These are phyloP conservation scores for Phytophthora pisi DNA, from an alignment of 352 stramenopile species.

Conservation along the genomic window DNA sequence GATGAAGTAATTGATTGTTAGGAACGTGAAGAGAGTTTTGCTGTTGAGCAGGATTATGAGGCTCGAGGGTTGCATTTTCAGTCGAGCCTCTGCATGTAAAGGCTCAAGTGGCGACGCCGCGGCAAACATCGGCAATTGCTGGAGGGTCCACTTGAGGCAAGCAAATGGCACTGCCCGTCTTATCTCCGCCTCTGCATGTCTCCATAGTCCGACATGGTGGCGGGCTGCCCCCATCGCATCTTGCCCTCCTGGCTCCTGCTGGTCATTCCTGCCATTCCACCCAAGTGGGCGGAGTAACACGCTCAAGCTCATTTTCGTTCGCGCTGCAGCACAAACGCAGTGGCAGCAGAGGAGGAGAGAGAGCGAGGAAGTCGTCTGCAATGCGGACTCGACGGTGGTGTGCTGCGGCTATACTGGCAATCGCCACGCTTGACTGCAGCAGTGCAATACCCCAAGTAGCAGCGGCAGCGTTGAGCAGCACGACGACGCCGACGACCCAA, in stretches of 20 bases:
- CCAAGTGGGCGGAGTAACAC: constrained; percentile 4
- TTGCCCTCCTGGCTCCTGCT: constrained; percentile 5
- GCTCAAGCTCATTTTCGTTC: constrained; percentile 16
- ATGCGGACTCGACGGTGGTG: constrained; percentile 23
- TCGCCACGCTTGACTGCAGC: constrained; percentile 6
- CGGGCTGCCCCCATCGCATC: constrained; percentile 20
- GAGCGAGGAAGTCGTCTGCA: background rate
- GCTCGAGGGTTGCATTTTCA: constrained; percentile 1
- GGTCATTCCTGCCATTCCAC: constrained; percentile 12
- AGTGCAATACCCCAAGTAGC: background rate
- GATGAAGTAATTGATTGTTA: background rate
- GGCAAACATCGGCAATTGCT: constrained; percentile 6
- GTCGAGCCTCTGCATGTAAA: constrained; percentile 39
- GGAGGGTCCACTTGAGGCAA: constrained; percentile 8
- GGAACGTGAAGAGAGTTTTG: background rate
- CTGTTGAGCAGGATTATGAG: background rate
- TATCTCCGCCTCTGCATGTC: constrained; percentile 13
- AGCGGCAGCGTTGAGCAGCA: background rate
- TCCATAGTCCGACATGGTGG: constrained; percentile 1
- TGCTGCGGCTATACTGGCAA: constrained; percentile 2
- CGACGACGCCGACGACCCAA: constrained; percentile 1
- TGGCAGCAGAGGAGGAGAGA: background rate
- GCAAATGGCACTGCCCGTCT: constrained; percentile 9
- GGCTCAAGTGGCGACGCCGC: constrained; percentile 6
- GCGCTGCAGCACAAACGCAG: background rate